Percentiles rank a stretch among this genome's conserved stretches.
Evolutionary conservation across 129 eudicot genomes (phyloP).

Genomic region (Heracleum sosnowskyi): DNA sequence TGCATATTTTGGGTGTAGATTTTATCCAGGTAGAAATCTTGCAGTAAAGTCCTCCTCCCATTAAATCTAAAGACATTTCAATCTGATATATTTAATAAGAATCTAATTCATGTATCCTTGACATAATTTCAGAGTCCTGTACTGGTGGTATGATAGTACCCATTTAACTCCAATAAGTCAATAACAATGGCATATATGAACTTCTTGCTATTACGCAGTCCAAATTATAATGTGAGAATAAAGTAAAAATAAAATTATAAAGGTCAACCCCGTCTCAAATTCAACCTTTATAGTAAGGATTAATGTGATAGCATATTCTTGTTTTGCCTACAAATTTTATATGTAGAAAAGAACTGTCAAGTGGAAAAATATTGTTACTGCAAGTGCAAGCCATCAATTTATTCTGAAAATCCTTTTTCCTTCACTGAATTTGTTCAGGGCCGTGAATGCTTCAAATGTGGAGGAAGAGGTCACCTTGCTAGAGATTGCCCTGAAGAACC

Average conservation of each 20-base stretch:
- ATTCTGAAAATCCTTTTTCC: neutral
- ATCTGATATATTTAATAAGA: neutral
- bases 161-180: neutral
- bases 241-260: neutral
- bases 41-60: neutral
- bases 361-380: neutral
- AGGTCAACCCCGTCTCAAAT: neutral
- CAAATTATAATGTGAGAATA: neutral
- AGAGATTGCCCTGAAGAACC: conserved; percentile 15
- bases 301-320: neutral
- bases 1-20: neutral
- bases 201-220: neutral
- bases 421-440: conserved; percentile 18
- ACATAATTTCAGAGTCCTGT: neutral
- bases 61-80: neutral
- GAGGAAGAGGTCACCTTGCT: conserved; percentile 20
- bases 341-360: neutral
- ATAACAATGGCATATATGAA: neutral
- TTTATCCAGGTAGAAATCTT: neutral
- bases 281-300: neutral
- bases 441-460: conserved; percentile 21
- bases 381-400: neutral
- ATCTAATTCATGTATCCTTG: neutral
- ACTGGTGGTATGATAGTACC: neutral
- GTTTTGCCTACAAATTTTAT: neutral